Conservation (phyloP, 768 basidiomycete species). For the Boletus sensibilis region DNA sequence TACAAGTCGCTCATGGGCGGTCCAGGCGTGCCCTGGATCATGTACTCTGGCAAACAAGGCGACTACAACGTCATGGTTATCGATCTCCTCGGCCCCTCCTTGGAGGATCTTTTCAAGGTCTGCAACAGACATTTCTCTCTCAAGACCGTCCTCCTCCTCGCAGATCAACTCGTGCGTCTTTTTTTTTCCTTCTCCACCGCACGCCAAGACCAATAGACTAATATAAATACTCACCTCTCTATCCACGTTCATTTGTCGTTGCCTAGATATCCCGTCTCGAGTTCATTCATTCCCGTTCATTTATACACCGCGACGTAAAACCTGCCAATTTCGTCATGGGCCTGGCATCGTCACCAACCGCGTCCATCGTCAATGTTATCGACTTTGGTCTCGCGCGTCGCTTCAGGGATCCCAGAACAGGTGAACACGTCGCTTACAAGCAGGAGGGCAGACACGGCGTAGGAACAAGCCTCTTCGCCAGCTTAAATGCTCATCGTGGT, state of each 20-base stretch:
- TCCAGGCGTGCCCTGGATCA: slow-evolving; percentile 86
- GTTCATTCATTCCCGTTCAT: slow-evolving; percentile 93
- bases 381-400: slow-evolving; percentile 86
- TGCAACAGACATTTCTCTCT: slow-evolving; percentile 91
- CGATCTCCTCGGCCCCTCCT: slow-evolving; percentile 88
- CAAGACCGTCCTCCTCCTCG: slow-evolving; percentile 90
- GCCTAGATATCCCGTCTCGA: slow-evolving; percentile 88
- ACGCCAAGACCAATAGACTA: neutral
- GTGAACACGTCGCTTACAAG: slow-evolving; percentile 67
- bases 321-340: slow-evolving; percentile 99
- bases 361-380: slow-evolving; percentile 84
- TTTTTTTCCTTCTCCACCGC: neutral
- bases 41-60: slow-evolving; percentile 88
- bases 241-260: slow-evolving; percentile 21
- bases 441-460: slow-evolving; percentile 76
- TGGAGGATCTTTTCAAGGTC: slow-evolving; percentile 85
- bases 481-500: slow-evolving; percentile 73
- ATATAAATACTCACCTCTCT: slow-evolving; percentile 11
- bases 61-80: slow-evolving; percentile 98
- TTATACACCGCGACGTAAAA: slow-evolving; percentile 96
- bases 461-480: slow-evolving; percentile 74
- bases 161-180: slow-evolving; percentile 85
- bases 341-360: slow-evolving; percentile 51
- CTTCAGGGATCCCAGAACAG: slow-evolving; percentile 64
- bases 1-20: slow-evolving; percentile 91